phyloP scores from a whole-genome alignment of 306 rosid species.

The Benincasa hispida region DNA sequence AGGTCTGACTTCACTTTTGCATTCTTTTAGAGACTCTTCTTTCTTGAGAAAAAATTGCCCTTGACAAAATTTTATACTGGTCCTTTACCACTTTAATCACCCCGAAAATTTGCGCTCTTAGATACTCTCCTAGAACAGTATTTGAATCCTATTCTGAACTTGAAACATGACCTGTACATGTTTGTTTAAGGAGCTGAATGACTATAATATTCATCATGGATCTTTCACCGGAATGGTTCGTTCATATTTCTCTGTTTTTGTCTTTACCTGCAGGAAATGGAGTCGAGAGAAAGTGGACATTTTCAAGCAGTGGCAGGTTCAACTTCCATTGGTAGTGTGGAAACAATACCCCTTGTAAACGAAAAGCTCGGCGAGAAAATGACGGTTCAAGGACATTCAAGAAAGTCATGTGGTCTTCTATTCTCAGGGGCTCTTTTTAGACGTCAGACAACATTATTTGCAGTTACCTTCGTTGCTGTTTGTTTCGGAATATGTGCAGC shows the following conservation, averaged over 20 bases:
- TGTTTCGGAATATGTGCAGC: slow-evolving; percentile 73
- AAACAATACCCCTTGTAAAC: slow-evolving; percentile 38
- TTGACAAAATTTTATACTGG: background rate
- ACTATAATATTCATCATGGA: background rate
- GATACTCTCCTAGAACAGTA: background rate
- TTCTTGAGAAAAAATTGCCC: background rate
- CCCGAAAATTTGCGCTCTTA: background rate
- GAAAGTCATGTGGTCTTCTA: slow-evolving; percentile 8
- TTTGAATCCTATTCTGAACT: background rate
- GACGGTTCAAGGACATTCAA: slow-evolving; percentile 28
- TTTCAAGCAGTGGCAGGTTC: slow-evolving; percentile 20
- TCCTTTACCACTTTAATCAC: background rate
- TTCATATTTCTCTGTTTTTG: background rate
- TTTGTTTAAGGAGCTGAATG: background rate
- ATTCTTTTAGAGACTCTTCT: background rate
- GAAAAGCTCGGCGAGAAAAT: slow-evolving; percentile 29
- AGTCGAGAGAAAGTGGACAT: slow-evolving; percentile 20
- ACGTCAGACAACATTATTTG: slow-evolving; percentile 33
- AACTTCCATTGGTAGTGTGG: slow-evolving; percentile 21
- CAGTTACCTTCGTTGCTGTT: slow-evolving; percentile 41
- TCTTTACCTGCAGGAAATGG: slow-evolving; percentile 38
- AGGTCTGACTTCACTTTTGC: background rate
- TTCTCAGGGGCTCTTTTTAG: slow-evolving; percentile 20
- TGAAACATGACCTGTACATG: background rate
- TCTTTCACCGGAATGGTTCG: background rate